Evolutionary conservation across 495 filamentous ascomycete species (phyloP).

Genomic region (Pyronema domesticum): DNA sequence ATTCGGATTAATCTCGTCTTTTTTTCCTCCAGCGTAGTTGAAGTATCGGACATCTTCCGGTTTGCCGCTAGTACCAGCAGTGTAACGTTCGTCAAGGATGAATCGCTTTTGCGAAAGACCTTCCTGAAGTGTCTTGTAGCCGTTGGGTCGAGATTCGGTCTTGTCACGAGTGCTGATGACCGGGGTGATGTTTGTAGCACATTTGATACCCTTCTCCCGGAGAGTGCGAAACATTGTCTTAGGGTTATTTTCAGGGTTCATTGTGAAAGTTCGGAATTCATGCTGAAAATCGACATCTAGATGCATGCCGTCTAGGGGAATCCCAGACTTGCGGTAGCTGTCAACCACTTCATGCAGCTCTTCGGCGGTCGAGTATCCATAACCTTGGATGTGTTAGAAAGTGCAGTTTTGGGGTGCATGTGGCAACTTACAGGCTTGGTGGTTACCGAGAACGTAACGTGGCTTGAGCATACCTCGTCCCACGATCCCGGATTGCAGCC

Average conservation of each 20-base stretch:
- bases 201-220: slow-evolving; percentile 20
- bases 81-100: slow-evolving; percentile 13
- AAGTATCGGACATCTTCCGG: slow-evolving; percentile 8
- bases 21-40: slow-evolving; percentile 3
- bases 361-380: slow-evolving; percentile 5
- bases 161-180: slow-evolving; percentile 9
- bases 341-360: slow-evolving; percentile 5
- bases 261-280: slow-evolving; percentile 23
- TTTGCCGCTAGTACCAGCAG: slow-evolving; percentile 2
- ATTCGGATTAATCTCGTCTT: slow-evolving; percentile 6
- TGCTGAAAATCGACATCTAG: slow-evolving; percentile 25
- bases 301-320: slow-evolving; percentile 24
- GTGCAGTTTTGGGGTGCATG: too few species aligned
- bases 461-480: slow-evolving; percentile 17
- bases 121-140: slow-evolving; percentile 11
- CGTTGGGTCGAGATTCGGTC: not conserved
- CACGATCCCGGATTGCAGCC: slow-evolving; percentile 18
- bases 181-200: slow-evolving; percentile 25
- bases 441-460: slow-evolving; percentile 16
- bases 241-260: slow-evolving; percentile 10
- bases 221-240: slow-evolving; percentile 21
- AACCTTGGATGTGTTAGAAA: not conserved
- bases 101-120: slow-evolving; percentile 7
- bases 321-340: slow-evolving; percentile 10
- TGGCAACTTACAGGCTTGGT: slow-evolving; percentile 15